Percentiles rank a stretch among this genome's conserved stretches.
Evolutionary conservation across 495 filamentous ascomycete species (phyloP).

Genomic region (Mycothermus thermophilus): DNA sequence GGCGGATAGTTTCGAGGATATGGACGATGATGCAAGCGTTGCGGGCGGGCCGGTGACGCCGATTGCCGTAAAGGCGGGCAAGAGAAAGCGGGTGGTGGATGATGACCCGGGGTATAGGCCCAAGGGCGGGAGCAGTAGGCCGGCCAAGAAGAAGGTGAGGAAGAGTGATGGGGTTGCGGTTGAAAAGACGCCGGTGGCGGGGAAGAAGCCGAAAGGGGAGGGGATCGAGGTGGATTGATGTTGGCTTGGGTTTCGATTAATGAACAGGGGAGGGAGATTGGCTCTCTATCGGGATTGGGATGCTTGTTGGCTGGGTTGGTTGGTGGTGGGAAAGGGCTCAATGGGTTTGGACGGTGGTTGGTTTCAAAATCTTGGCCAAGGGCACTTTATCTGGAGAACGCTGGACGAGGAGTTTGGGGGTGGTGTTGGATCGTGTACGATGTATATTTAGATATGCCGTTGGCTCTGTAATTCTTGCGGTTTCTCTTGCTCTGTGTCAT

Average conservation of each 20-base stretch:
- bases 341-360: no score
- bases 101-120: constrained; percentile 60
- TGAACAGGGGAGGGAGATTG: not conserved
- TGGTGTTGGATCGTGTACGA: no score
- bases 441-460: no score
- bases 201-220: not conserved
- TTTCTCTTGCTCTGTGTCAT: no score
- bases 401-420: no score
- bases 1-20: constrained; percentile 23
- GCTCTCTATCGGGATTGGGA: not conserved
- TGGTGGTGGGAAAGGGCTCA: no score
- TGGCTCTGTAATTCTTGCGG: no score
- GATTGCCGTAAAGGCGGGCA: constrained; percentile 17
- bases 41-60: constrained; percentile 28
- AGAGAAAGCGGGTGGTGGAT: constrained; percentile 42
- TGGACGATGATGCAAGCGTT: constrained; percentile 19
- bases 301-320: not conserved
- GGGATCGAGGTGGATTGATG: not conserved
- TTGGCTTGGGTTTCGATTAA: not conserved
- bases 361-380: no score
- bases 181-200: not conserved
- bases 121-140: constrained; percentile 46
- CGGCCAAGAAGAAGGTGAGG: constrained; percentile 48
- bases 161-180: constrained; percentile 16
- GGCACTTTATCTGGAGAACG: no score